Evolutionary conservation across 306 rosid species (phyloP).

Genomic region (Vicia sativa): DNA sequence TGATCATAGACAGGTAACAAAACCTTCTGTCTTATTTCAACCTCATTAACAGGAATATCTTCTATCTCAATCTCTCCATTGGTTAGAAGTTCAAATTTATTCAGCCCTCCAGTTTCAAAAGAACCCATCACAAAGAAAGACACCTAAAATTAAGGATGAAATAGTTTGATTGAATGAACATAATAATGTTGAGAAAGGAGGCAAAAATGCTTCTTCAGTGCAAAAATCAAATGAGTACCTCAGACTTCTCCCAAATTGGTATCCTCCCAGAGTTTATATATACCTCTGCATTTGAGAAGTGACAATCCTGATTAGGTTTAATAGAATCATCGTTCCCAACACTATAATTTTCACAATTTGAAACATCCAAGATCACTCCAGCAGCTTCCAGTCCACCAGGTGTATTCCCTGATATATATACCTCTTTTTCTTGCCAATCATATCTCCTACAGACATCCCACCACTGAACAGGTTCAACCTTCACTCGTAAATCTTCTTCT

Average conservation of each 20-base stretch:
- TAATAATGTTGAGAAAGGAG: conserved; percentile 29
- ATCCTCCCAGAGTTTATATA: conserved; percentile 80
- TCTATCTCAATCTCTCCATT: conserved; percentile 88
- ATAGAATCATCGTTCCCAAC: conserved; percentile 48
- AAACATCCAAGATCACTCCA: conserved; percentile 53
- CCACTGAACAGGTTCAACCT: conserved; percentile 93
- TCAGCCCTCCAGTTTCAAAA: conserved; percentile 52
- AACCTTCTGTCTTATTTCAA: conserved; percentile 80
- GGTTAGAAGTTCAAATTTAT: conserved; percentile 38
- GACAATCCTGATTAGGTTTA: conserved; percentile 56
- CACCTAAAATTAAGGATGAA: conserved; percentile 52
- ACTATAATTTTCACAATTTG: conserved; percentile 54
- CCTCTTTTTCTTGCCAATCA: conserved; percentile 93
- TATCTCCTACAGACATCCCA: conserved; percentile 94
- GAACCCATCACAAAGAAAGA: conserved; percentile 66
- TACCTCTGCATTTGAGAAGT: conserved; percentile 88
- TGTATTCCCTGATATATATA: conserved; percentile 52
- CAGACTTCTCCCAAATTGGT: conserved; percentile 84
- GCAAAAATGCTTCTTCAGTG: conserved; percentile 31
- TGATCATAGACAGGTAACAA: conserved; percentile 80
- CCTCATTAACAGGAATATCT: conserved; percentile 61
- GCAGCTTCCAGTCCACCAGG: conserved; percentile 50
- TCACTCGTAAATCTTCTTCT: conserved; percentile 86
- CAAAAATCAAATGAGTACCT: conserved; percentile 60
- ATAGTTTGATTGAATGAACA: conserved; percentile 38